Conservation (phyloP, 208 protist genomes). For the Leishmania guyanensis region DNA sequence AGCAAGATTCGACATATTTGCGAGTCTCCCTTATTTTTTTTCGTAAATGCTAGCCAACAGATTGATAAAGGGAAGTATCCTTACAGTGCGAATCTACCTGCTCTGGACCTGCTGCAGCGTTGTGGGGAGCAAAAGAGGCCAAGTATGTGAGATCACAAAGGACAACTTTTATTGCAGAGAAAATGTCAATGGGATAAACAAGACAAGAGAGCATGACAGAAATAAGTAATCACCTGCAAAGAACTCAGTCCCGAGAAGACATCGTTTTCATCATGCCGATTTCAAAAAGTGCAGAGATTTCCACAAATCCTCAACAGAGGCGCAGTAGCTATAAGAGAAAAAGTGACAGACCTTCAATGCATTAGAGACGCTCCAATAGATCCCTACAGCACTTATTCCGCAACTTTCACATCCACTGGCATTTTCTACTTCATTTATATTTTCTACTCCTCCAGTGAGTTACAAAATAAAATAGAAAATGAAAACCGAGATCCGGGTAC, state of each 20-base stretch:
- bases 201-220: slow-evolving; percentile 10
- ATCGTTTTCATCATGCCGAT: neutral
- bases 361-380: neutral
- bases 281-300: neutral
- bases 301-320: neutral
- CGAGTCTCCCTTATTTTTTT: slow-evolving; percentile 13
- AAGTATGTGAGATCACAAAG: neutral
- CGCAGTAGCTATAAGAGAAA: neutral
- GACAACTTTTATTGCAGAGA: neutral
- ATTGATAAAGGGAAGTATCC: too few species aligned
- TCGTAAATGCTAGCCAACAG: neutral
- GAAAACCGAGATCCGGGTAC: slow-evolving; percentile 4
- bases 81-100: neutral
- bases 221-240: neutral
- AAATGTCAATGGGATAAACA: neutral
- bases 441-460: slow-evolving; percentile 14
- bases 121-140: neutral
- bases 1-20: slow-evolving; percentile 65
- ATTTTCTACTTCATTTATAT: neutral
- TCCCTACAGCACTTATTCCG: neutral
- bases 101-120: neutral
- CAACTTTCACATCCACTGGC: neutral
- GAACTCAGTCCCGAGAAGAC: neutral
- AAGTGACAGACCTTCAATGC: neutral
- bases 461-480: slow-evolving; percentile 21